These are phyloP conservation scores for Dryas drummondii DNA, from an alignment of 306 rosid genomes.

Conservation along the genomic window DNA sequence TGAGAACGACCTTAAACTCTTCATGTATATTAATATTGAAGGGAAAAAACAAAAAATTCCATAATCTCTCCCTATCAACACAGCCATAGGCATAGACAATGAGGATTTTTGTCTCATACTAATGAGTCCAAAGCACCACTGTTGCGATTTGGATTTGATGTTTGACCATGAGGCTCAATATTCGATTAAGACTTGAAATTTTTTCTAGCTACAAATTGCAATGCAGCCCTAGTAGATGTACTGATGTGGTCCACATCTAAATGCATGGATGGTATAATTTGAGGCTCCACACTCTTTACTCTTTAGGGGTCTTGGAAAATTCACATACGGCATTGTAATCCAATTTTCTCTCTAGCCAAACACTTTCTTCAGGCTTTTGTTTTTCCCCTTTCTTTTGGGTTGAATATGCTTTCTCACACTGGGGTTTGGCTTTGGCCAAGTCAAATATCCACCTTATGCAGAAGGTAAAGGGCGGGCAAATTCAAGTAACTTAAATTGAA, in stretches of 20 bases:
- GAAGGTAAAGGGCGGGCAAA: background rate
- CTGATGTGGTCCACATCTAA: slow-evolving; percentile 3
- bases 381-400: background rate
- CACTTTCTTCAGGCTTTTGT: background rate
- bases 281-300: too few species aligned
- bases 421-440: background rate
- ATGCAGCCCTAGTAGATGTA: background rate
- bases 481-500: background rate
- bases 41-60: too few species aligned
- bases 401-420: background rate
- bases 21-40: too few species aligned
- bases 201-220: background rate
- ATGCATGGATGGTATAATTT: background rate
- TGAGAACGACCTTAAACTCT: too few species aligned
- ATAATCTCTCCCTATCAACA: too few species aligned
- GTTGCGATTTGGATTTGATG: background rate
- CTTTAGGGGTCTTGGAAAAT: too few species aligned
- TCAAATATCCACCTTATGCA: background rate
- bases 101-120: background rate
- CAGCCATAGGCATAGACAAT: background rate
- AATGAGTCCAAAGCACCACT: background rate
- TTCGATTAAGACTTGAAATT: background rate
- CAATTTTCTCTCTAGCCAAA: background rate
- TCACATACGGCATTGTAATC: too few species aligned
- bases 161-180: background rate